phyloP scores from a whole-genome alignment of 1,284 basidiomycete genomes.

The Moesziomyces sp. region DNA sequence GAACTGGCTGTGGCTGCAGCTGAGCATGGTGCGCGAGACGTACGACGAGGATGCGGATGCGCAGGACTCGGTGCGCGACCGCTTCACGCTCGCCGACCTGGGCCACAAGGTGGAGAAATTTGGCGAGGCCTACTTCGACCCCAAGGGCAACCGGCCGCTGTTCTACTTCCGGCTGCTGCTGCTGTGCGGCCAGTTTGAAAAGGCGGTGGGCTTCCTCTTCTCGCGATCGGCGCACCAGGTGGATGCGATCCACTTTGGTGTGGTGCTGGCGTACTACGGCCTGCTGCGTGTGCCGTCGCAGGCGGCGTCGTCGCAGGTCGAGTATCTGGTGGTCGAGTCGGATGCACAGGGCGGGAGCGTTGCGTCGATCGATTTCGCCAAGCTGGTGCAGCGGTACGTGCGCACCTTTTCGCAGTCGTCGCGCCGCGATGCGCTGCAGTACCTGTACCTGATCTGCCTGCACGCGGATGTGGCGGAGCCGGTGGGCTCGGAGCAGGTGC shows the following conservation, averaged over 20 bases:
- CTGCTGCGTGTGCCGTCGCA: slow-evolving; percentile 83
- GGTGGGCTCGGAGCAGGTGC: slow-evolving; percentile 83
- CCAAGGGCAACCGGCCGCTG: slow-evolving; percentile 74
- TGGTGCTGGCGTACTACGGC: slow-evolving; percentile 92
- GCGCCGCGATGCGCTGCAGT: slow-evolving; percentile 91
- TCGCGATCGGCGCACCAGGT: slow-evolving; percentile 87
- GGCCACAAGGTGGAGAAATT: slow-evolving; percentile 78
- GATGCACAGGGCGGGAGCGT: slow-evolving; percentile 46
- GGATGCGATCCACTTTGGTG: slow-evolving; percentile 93
- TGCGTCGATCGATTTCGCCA: slow-evolving; percentile 77
- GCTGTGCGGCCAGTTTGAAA: slow-evolving; percentile 92
- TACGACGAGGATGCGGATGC: slow-evolving; percentile 52
- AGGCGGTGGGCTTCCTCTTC: slow-evolving; percentile 91
- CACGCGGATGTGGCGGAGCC: slow-evolving; percentile 74
- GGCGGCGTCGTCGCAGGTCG: slow-evolving; percentile 79
- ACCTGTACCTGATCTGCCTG: slow-evolving; percentile 89
- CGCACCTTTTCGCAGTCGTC: slow-evolving; percentile 90
- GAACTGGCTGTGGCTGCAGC: slow-evolving; percentile 99
- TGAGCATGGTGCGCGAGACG: slow-evolving; percentile 76
- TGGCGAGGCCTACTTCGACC: slow-evolving; percentile 91
- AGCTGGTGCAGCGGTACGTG: slow-evolving; percentile 90
- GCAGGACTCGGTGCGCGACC: slow-evolving; percentile 66
- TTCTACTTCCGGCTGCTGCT: slow-evolving; percentile 90
- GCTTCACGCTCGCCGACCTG: slow-evolving; percentile 80
- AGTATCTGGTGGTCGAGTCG: slow-evolving; percentile 38